These are phyloP conservation scores for Blumeria graminis DNA, from an alignment of 2,329 filamentous ascomycete species.

Conservation along the genomic window DNA sequence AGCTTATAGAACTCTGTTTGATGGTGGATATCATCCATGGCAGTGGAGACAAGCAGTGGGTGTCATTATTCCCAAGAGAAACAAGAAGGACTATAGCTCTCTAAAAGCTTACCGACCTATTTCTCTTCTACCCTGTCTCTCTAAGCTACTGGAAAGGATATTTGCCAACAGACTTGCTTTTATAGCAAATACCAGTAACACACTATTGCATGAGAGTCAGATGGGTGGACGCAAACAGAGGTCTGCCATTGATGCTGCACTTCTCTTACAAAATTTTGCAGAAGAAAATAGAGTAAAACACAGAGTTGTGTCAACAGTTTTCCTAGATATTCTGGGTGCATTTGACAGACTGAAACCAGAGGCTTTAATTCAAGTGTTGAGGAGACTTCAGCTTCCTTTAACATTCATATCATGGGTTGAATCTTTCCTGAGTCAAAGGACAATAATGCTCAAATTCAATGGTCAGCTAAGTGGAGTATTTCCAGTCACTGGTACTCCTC, in stretches of 20 bases:
- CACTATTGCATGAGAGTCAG: not conserved
- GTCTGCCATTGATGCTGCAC: not conserved
- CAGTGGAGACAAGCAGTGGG: not conserved
- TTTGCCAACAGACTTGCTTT: not conserved
- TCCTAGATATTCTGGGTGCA: not conserved
- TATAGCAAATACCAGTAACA: not conserved
- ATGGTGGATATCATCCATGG: not conserved
- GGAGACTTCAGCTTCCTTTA: not conserved
- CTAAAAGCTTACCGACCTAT: conserved; percentile 1
- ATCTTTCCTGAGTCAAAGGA: not conserved
- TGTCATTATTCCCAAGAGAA: not conserved
- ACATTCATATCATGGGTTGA: not conserved
- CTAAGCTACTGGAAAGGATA: not conserved
- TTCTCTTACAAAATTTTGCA: not conserved
- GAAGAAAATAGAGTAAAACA: not conserved
- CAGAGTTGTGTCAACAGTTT: not conserved
- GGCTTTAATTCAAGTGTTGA: not conserved
- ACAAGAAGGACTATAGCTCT: not conserved
- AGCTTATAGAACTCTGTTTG: not conserved
- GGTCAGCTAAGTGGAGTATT: not conserved
- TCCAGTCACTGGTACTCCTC: not conserved
- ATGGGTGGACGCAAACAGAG: not conserved
- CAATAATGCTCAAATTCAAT: not conserved
- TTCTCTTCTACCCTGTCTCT: not conserved
- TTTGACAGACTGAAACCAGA: not conserved